A percentile compares a stretch with the other conserved stretches of the same genome.
These are phyloP conservation scores for Sphaerulina musiva DNA, from an alignment of 2,329 filamentous ascomycete species.

Conservation along the genomic window DNA sequence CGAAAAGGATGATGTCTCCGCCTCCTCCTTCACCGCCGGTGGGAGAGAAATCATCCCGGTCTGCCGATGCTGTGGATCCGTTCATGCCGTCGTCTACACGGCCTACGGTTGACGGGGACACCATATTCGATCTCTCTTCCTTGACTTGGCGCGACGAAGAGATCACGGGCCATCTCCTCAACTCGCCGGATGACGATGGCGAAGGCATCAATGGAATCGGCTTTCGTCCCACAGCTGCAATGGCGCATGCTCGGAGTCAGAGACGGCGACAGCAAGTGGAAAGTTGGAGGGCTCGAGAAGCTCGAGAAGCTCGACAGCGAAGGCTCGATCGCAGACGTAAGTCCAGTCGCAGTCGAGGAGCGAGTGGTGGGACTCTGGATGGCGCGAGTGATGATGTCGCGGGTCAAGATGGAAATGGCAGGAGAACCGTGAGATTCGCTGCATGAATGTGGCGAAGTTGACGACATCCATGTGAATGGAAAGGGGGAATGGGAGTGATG, in stretches of 20 bases:
- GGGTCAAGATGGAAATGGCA: not conserved
- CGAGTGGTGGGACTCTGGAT: not conserved
- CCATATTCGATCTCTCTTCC: constrained; percentile 20
- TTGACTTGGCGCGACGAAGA: constrained; percentile 55
- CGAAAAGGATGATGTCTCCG: constrained; percentile 16
- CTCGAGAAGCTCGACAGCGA: constrained; percentile 52
- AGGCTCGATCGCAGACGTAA: constrained; percentile 46
- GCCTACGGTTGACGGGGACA: constrained; percentile 9
- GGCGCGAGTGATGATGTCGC: not conserved
- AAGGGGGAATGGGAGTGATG: not conserved
- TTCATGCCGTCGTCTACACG: constrained; percentile 6
- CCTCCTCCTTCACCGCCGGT: constrained; percentile 15
- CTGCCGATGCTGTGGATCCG: constrained; percentile 1
- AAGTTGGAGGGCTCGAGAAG: constrained; percentile 55
- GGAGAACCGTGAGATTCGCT: constrained; percentile 18
- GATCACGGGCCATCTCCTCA: constrained; percentile 53
- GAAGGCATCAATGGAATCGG: constrained; percentile 59
- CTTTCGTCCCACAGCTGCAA: constrained; percentile 55
- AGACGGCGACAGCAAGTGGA: constrained; percentile 52
- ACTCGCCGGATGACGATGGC: constrained; percentile 55
- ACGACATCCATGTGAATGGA: not conserved
- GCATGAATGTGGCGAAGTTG: not conserved
- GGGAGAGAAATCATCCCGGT: not conserved
- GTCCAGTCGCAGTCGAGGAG: constrained; percentile 4
- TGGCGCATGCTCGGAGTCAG: constrained; percentile 51